phyloP scores from a whole-genome alignment of 2,329 filamentous ascomycete species.

The Thelonectria discophora region DNA sequence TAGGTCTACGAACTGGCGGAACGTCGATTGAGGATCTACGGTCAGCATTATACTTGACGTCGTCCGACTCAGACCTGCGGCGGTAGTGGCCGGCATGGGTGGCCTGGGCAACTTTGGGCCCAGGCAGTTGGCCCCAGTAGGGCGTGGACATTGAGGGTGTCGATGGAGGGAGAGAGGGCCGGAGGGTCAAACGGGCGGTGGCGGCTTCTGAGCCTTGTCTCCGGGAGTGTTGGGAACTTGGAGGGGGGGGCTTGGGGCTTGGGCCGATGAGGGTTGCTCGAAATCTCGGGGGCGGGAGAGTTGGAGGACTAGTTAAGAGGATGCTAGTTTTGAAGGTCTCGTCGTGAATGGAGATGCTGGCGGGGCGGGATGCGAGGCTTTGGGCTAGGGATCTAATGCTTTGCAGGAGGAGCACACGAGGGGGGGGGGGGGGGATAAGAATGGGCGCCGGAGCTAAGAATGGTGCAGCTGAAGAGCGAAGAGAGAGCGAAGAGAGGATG shows the following conservation, averaged over 20 bases:
- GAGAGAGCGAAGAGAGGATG: not conserved
- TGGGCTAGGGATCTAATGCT: slow-evolving; percentile 52
- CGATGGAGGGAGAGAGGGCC: slow-evolving; percentile 22
- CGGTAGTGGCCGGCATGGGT: slow-evolving; percentile 44
- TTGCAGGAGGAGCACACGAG: slow-evolving; percentile 53
- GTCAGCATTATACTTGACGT: slow-evolving; percentile 44
- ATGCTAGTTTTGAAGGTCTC: slow-evolving; percentile 32
- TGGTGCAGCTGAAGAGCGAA: slow-evolving; percentile 1
- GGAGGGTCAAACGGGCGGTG: slow-evolving; percentile 21
- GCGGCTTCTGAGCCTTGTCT: slow-evolving; percentile 7
- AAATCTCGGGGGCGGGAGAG: slow-evolving; percentile 33
- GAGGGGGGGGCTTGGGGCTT: slow-evolving; percentile 8
- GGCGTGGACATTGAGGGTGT: slow-evolving; percentile 56
- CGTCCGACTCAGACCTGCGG: slow-evolving; percentile 48
- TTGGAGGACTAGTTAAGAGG: slow-evolving; percentile 24
- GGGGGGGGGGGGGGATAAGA: slow-evolving; percentile 10
- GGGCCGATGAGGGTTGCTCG: slow-evolving; percentile 21
- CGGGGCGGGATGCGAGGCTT: slow-evolving; percentile 40
- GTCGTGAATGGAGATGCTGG: slow-evolving; percentile 32
- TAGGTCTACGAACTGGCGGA: slow-evolving; percentile 55
- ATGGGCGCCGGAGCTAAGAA: slow-evolving; percentile 11
- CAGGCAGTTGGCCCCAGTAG: slow-evolving; percentile 68
- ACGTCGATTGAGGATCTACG: slow-evolving; percentile 46
- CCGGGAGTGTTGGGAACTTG: slow-evolving; percentile 1
- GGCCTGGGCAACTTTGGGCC: slow-evolving; percentile 51